A percentile compares a stretch with the other conserved stretches of the same genome.
Evolutionary conservation across 2,329 filamentous ascomycete genomes (phyloP).

Genomic region (Fusarium newnesense): DNA sequence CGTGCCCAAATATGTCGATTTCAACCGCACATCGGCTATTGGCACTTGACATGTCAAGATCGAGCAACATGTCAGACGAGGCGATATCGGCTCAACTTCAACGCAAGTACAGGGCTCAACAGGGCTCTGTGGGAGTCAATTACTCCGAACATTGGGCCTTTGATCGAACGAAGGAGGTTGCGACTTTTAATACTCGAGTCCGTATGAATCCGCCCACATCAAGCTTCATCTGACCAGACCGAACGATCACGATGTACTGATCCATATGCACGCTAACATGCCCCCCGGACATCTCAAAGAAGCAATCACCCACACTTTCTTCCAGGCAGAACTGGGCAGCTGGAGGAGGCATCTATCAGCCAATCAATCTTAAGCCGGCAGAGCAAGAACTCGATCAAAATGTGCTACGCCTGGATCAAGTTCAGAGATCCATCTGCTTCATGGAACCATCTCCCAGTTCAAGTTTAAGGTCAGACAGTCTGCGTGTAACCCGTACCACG

Average conservation of each 20-base stretch:
- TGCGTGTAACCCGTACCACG: conserved; percentile 31
- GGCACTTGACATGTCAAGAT: neutral
- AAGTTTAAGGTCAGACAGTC: conserved; percentile 9
- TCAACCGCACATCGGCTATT: conserved; percentile 14
- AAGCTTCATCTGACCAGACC: neutral
- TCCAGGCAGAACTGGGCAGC: neutral
- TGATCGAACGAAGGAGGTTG: neutral
- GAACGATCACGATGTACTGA: neutral
- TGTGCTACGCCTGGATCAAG: neutral
- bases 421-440: neutral
- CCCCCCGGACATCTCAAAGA: neutral
- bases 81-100: neutral
- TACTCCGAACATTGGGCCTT: neutral
- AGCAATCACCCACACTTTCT: neutral
- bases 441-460: neutral
- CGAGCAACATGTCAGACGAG: conserved; percentile 10
- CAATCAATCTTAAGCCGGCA: neutral
- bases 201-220: neutral
- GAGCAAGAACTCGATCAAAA: neutral
- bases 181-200: neutral
- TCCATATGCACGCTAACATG: neutral
- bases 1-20: conserved; percentile 6
- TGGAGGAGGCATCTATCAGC: neutral
- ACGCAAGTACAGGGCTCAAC: neutral
- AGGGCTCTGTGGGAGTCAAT: neutral